These are phyloP conservation scores for Sporothrix curviconia DNA, from an alignment of 2,329 filamentous ascomycete species.

Conservation along the genomic window DNA sequence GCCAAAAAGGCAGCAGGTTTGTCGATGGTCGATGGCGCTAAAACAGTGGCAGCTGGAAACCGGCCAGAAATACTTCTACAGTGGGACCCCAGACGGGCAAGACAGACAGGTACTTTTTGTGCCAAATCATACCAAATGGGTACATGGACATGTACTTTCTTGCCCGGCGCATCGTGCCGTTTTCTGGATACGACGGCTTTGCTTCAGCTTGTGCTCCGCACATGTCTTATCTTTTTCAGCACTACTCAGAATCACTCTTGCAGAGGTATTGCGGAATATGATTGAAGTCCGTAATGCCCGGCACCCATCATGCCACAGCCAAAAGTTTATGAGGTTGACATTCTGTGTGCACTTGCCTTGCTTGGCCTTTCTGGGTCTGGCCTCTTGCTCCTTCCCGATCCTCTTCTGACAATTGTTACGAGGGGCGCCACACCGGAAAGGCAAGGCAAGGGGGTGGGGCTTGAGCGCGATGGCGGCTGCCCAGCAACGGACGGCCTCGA, in stretches of 20 bases:
- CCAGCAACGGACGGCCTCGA: conserved; percentile 10
- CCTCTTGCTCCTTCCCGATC: conserved; percentile 3
- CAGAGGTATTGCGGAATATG: no score
- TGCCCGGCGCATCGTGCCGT: no score
- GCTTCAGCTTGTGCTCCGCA: no score
- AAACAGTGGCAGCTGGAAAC: no score
- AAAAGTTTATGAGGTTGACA: conserved; percentile 2
- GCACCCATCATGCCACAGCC: no score
- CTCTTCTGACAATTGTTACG: no score
- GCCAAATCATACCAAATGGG: no score
- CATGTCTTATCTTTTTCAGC: no score
- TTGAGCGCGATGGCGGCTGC: conserved; percentile 7
- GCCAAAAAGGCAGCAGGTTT: background rate
- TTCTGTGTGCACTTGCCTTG: background rate
- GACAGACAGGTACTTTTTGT: background rate
- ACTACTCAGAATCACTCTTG: no score
- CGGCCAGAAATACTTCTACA: background rate
- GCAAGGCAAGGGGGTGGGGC: conserved; percentile 5
- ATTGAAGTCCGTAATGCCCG: no score
- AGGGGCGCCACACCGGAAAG: background rate
- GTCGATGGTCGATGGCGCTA: conserved; percentile 7
- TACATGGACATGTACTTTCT: background rate
- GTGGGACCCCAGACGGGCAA: background rate
- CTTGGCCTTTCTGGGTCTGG: background rate
- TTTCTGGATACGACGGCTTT: background rate